These are phyloP conservation scores for Camelina neglecta DNA, from an alignment of 345 rosid genomes.

Conservation along the genomic window DNA sequence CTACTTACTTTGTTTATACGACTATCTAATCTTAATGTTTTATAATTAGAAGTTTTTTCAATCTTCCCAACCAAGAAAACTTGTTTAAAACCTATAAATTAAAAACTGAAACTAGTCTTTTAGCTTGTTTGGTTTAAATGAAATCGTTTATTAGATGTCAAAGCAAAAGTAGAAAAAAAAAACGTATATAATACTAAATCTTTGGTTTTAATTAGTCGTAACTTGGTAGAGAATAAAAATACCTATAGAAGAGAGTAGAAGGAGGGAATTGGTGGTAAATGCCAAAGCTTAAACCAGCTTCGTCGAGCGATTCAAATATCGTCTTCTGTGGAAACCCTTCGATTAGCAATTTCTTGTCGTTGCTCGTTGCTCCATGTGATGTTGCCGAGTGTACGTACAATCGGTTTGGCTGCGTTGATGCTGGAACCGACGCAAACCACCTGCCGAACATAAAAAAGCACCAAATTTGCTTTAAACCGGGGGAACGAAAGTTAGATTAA, in stretches of 20 bases:
- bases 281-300: slow-evolving; percentile 58
- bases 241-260: slow-evolving; percentile 65
- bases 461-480: slow-evolving; percentile 39
- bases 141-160: too few relatives aligned
- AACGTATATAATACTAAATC: too few relatives aligned
- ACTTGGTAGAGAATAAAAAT: neutral
- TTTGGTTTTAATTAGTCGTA: neutral
- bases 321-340: slow-evolving; percentile 73
- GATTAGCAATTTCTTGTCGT: slow-evolving; percentile 47
- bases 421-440: slow-evolving; percentile 70
- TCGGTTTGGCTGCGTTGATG: slow-evolving; percentile 69
- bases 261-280: slow-evolving; percentile 62
- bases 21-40: neutral
- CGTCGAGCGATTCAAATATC: slow-evolving; percentile 64
- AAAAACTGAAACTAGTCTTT: too few relatives aligned
- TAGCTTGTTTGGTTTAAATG: too few relatives aligned
- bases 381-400: slow-evolving; percentile 65
- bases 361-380: slow-evolving; percentile 64
- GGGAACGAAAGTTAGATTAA: slow-evolving; percentile 33
- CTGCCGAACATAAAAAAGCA: slow-evolving; percentile 12
- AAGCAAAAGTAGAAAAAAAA: too few relatives aligned
- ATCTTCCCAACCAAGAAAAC: too few relatives aligned
- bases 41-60: too few relatives aligned
- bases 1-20: neutral
- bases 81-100: too few relatives aligned